Evolutionary conservation across 2,329 filamentous ascomycete genomes (phyloP).

Genomic region (Epichloe elymi): DNA sequence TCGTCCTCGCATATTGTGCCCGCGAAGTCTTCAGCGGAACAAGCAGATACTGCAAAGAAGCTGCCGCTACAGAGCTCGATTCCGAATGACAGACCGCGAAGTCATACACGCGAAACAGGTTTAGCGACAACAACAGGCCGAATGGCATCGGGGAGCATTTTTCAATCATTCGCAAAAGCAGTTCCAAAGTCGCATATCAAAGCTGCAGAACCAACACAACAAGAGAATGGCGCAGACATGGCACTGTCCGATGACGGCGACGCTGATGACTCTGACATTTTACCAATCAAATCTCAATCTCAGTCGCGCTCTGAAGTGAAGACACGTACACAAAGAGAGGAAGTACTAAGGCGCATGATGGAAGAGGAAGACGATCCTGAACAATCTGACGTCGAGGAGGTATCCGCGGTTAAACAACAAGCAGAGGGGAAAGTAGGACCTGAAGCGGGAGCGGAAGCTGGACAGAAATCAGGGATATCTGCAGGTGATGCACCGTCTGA

Average conservation of each 20-base stretch:
- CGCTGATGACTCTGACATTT: slow-evolving; percentile 24
- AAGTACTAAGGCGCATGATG: slow-evolving; percentile 28
- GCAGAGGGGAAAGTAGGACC: slow-evolving; percentile 22
- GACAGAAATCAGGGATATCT: slow-evolving; percentile 18
- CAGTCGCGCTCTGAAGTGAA: slow-evolving; percentile 15
- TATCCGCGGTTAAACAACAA: slow-evolving; percentile 25
- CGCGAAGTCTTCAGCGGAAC: neutral
- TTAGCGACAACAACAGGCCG: slow-evolving; percentile 33
- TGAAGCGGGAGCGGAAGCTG: slow-evolving; percentile 20
- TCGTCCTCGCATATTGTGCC: neutral
- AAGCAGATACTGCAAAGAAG: slow-evolving; percentile 17
- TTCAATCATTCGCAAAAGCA: slow-evolving; percentile 66
- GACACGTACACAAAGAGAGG: slow-evolving; percentile 24
- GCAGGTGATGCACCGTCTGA: slow-evolving; percentile 34
- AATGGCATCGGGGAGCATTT: slow-evolving; percentile 49
- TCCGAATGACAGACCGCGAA: slow-evolving; percentile 13
- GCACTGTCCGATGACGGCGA: slow-evolving; percentile 27
- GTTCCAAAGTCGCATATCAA: slow-evolving; percentile 23
- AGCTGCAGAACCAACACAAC: slow-evolving; percentile 31
- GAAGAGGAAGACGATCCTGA: slow-evolving; percentile 44
- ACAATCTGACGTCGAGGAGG: slow-evolving; percentile 24
- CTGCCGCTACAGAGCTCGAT: slow-evolving; percentile 12
- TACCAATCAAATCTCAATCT: slow-evolving; percentile 12
- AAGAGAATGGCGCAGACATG: slow-evolving; percentile 19
- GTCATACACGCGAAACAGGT: neutral